phyloP scores from a whole-genome alignment of 2,329 filamentous ascomycete genomes.

The Ceratocystis cubensis region DNA sequence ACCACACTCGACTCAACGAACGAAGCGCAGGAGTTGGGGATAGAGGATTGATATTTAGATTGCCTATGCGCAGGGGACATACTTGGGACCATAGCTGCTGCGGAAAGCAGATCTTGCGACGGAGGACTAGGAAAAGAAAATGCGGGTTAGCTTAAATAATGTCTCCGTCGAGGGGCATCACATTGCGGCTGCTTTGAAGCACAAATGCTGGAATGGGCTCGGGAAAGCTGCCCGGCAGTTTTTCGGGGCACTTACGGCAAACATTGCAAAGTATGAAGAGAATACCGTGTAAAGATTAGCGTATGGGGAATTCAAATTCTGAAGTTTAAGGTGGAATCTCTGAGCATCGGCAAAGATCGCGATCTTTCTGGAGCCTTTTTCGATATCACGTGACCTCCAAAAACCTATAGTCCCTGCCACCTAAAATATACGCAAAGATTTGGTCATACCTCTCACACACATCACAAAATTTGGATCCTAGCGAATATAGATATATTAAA shows the following conservation, averaged over 20 bases:
- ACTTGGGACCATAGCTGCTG: slow-evolving; percentile 56
- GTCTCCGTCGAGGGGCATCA: neutral
- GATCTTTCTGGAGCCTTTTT: slow-evolving; percentile 16
- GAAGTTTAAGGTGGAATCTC: slow-evolving; percentile 12
- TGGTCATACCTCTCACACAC: neutral
- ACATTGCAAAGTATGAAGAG: slow-evolving; percentile 17
- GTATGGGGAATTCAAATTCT: neutral
- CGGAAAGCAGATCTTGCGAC: slow-evolving; percentile 34
- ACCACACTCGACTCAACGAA: no score
- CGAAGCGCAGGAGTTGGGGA: neutral
- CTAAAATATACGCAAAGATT: neutral
- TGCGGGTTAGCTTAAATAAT: slow-evolving; percentile 1
- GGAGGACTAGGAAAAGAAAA: slow-evolving; percentile 11
- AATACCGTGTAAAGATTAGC: slow-evolving; percentile 10
- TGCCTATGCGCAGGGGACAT: slow-evolving; percentile 26
- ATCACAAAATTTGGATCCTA: neutral
- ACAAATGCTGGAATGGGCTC: neutral
- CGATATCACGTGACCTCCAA: slow-evolving; percentile 13
- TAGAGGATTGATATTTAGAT: no score
- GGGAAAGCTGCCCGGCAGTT: neutral
- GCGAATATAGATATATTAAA: no score
- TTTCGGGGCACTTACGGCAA: slow-evolving; percentile 16
- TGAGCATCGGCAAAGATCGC: slow-evolving; percentile 20
- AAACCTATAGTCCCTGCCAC: neutral
- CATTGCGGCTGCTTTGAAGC: neutral